A percentile compares a stretch with the other conserved stretches of the same genome.
Conservation (phyloP, 495 filamentous ascomycete genomes). For the Neohortaea acidophila region DNA sequence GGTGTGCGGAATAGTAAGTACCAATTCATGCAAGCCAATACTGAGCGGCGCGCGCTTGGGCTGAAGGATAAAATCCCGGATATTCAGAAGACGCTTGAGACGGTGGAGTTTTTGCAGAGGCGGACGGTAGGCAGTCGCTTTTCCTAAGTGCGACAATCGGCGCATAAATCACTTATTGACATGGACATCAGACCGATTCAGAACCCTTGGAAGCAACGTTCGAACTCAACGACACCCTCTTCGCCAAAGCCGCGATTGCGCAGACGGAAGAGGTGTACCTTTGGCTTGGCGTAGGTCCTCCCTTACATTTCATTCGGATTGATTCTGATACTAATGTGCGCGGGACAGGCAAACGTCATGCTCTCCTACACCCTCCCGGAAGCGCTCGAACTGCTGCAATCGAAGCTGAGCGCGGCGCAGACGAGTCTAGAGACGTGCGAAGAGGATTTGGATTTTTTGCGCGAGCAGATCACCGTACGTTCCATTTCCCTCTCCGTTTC, state of each 20-base stretch:
- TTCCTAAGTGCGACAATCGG: no score
- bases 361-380: conserved; percentile 81
- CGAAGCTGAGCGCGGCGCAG: conserved; percentile 68
- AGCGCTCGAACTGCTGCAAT: conserved; percentile 60
- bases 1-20: conserved; percentile 54
- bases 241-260: conserved; percentile 68
- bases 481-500: neutral
- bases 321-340: neutral
- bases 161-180: no score
- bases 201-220: conserved; percentile 81
- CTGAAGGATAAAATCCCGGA: conserved; percentile 92
- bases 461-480: conserved; percentile 87
- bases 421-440: conserved; percentile 69
- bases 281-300: conserved; percentile 63
- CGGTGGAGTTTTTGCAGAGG: conserved; percentile 64
- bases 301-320: neutral
- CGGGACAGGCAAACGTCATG: conserved; percentile 80
- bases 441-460: conserved; percentile 89
- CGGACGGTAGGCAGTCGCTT: conserved; percentile 41
- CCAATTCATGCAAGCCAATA: conserved; percentile 97
- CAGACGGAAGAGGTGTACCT: conserved; percentile 87
- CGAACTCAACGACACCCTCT: conserved; percentile 90
- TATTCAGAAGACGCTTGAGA: conserved; percentile 94
- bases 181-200: conserved; percentile 22
- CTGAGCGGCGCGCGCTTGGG: conserved; percentile 62